Evolutionary conservation across 257 asterid species (phyloP).

Genomic region (Lycium ferocissimum): DNA sequence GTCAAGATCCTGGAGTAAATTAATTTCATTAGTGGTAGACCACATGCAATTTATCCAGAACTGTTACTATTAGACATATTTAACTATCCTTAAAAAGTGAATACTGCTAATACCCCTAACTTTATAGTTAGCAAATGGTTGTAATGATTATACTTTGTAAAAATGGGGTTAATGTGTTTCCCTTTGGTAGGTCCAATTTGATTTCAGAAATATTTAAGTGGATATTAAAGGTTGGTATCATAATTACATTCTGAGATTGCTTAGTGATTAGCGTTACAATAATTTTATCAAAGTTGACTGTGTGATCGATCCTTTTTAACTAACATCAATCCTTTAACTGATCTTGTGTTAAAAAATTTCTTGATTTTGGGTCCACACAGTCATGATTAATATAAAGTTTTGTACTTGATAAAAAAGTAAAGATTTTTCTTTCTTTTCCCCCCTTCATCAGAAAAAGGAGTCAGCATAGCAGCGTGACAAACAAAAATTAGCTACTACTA

Average conservation of each 20-base stretch:
- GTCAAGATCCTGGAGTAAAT: background rate
- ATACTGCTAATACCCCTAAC: background rate
- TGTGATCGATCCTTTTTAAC: constrained; percentile 28
- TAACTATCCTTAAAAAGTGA: background rate
- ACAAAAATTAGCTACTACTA: too few relatives aligned
- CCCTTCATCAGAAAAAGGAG: background rate
- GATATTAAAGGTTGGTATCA: constrained; percentile 41
- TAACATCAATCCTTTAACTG: constrained; percentile 29
- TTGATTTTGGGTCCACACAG: background rate
- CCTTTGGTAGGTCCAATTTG: constrained; percentile 36
- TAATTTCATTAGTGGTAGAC: background rate
- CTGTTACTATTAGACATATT: background rate
- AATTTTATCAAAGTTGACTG: constrained; percentile 30
- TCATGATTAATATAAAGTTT: constrained; percentile 23
- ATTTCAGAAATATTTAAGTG: constrained; percentile 33
- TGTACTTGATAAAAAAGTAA: constrained; percentile 16
- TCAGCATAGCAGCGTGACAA: too few relatives aligned
- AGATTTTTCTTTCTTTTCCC: background rate
- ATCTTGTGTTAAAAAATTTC: constrained; percentile 12
- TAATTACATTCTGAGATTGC: constrained; percentile 47
- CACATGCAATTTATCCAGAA: constrained; percentile 7
- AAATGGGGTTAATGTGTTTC: constrained; percentile 36
- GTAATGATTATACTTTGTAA: constrained; percentile 49
- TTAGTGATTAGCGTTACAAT: constrained; percentile 35
- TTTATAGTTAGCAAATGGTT: constrained; percentile 41